phyloP scores from a whole-genome alignment of 2,329 filamentous ascomycete genomes.

The Sphaerulina vaccinii region DNA sequence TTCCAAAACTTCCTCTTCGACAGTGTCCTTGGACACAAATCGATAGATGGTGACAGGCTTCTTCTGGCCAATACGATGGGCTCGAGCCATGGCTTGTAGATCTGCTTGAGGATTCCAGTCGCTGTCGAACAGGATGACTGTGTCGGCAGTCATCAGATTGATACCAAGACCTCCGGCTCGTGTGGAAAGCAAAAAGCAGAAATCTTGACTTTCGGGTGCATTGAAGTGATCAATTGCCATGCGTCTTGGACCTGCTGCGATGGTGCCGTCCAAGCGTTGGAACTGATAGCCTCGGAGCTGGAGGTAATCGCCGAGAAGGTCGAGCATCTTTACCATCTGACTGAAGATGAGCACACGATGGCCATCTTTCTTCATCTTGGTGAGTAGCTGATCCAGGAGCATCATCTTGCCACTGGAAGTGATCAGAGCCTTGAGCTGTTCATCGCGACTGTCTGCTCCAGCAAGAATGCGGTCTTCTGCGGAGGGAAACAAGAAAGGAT shows the following conservation, averaged over 20 bases:
- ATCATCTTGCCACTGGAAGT: conserved; percentile 99
- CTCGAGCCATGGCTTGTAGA: conserved; percentile 96
- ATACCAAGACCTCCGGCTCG: conserved; percentile 96
- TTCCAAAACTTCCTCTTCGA: conserved; percentile 96
- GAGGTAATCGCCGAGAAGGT: conserved; percentile 92
- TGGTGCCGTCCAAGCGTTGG: conserved; percentile 92
- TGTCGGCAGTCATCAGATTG: conserved; percentile 98
- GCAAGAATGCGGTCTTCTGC: conserved; percentile 82
- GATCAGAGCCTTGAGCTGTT: conserved; percentile 87
- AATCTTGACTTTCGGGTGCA: conserved; percentile 90
- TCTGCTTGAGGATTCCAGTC: conserved; percentile 99
- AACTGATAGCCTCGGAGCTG: conserved; percentile 91
- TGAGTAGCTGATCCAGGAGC: conserved; percentile 90
- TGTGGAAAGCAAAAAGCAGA: conserved; percentile 93
- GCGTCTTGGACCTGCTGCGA: conserved; percentile 80
- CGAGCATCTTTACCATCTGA: conserved; percentile 99
- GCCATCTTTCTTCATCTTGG: conserved; percentile 87
- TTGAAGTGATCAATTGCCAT: conserved; percentile 99
- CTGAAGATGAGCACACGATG: conserved; percentile 98
- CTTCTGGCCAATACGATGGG: conserved; percentile 95
- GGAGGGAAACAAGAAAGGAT: conserved; percentile 95
- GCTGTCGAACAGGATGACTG: conserved; percentile 95
- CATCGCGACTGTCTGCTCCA: conserved; percentile 78
- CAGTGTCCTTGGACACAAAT: conserved; percentile 94
- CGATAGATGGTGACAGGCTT: conserved; percentile 95